phyloP scores from a whole-genome alignment of 257 asterid species.

The Nicotiana paniculata region DNA sequence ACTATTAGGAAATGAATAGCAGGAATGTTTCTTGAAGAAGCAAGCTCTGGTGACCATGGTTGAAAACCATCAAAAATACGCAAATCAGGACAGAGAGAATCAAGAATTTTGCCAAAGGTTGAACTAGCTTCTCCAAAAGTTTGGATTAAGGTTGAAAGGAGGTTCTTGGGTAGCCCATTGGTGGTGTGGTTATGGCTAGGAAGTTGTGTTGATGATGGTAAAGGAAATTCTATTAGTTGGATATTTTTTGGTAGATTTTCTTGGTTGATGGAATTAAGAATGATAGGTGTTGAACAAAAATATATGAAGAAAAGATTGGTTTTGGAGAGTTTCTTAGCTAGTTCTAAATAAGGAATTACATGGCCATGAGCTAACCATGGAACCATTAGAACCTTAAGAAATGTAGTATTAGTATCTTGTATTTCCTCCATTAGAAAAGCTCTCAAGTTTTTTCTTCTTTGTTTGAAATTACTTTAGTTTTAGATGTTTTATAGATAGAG shows the following conservation, averaged over 20 bases:
- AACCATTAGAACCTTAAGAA: constrained; percentile 25
- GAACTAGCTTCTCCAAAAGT: constrained; percentile 21
- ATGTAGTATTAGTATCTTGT: neutral
- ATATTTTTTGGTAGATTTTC: constrained; percentile 28
- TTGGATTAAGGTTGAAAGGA: constrained; percentile 20
- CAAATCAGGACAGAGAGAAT: constrained; percentile 26
- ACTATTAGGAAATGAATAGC: constrained; percentile 25
- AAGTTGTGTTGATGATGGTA: constrained; percentile 26
- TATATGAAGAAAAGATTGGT: constrained; percentile 28
- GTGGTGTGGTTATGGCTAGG: constrained; percentile 39
- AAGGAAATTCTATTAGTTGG: constrained; percentile 21
- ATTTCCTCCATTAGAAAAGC: constrained; percentile 14
- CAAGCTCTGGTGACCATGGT: constrained; percentile 46
- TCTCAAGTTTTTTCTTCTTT: neutral
- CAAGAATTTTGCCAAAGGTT: constrained; percentile 19
- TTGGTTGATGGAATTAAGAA: constrained; percentile 23
- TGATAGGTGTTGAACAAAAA: constrained; percentile 28
- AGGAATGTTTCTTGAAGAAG: constrained; percentile 23
- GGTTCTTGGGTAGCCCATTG: constrained; percentile 30
- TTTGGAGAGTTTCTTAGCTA: constrained; percentile 38
- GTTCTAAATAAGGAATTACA: constrained; percentile 34
- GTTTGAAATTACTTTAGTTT: neutral
- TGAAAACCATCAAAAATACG: constrained; percentile 40
- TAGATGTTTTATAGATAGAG: neutral
- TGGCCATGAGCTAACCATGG: constrained; percentile 56